Conservation (phyloP, 1,139 yeast species). For the Eremothecium gossypii region DNA sequence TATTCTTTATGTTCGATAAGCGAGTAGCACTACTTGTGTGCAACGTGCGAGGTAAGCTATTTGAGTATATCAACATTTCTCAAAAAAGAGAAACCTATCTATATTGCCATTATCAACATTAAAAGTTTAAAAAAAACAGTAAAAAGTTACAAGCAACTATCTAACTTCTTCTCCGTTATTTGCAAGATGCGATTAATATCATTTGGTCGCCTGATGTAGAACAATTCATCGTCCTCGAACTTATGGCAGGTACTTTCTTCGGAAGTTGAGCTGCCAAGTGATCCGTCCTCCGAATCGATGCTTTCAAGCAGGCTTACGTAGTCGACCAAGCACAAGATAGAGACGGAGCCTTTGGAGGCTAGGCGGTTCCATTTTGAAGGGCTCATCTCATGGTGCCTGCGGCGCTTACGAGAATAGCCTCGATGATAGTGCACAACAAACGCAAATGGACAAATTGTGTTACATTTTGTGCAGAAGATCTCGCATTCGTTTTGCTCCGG, state of each 20-base stretch:
- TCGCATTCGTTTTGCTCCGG: constrained; percentile 19
- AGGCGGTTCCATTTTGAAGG: constrained; percentile 16
- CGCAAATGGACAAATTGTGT: constrained; percentile 31
- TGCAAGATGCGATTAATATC: constrained; percentile 18
- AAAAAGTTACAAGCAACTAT: constrained; percentile 11
- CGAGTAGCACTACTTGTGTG: too few species aligned
- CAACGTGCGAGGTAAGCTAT: too few species aligned
- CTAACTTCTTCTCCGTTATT: constrained; percentile 32
- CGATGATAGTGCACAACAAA: constrained; percentile 18
- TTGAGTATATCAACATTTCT: too few species aligned
- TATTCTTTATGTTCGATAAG: too few species aligned
- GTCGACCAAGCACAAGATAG: constrained; percentile 18
- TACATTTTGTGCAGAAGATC: constrained; percentile 28
- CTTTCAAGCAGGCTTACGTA: constrained; percentile 12
- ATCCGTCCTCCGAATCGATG: constrained; percentile 1
- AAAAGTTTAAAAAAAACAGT: background rate
- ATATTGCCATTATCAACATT: background rate
- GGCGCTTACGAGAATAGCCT: constrained; percentile 11
- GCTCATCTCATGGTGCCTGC: constrained; percentile 11
- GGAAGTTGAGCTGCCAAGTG: background rate
- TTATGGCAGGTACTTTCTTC: background rate
- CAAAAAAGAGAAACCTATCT: too few species aligned
- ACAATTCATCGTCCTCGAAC: constrained; percentile 18
- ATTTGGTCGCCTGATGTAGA: constrained; percentile 18
- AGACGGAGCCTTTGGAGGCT: constrained; percentile 9